phyloP scores from a whole-genome alignment of 2,329 filamentous ascomycete species.

The Achaetomium macrosporum region DNA sequence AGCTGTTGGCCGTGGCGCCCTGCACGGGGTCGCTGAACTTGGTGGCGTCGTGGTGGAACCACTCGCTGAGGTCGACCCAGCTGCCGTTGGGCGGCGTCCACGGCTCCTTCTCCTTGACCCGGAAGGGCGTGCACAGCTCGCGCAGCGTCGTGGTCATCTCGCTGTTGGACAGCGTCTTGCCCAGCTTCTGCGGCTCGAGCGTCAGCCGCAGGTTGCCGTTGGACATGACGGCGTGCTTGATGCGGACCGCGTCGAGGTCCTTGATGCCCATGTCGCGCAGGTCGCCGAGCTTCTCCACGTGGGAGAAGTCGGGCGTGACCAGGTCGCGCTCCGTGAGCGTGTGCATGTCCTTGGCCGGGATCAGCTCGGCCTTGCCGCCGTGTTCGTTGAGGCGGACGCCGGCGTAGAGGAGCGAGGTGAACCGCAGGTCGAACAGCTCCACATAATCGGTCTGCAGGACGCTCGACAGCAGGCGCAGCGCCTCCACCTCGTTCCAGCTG shows the following conservation, averaged over 20 bases:
- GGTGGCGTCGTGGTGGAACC: slow-evolving; percentile 24
- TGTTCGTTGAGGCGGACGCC: slow-evolving; percentile 37
- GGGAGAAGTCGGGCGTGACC: slow-evolving; percentile 38
- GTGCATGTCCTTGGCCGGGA: slow-evolving; percentile 35
- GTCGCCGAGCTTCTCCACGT: slow-evolving; percentile 33
- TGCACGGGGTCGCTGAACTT: slow-evolving; percentile 40
- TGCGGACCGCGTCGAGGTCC: slow-evolving; percentile 31
- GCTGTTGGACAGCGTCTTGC: slow-evolving; percentile 34
- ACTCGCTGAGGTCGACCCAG: slow-evolving; percentile 33
- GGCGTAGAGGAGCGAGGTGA: slow-evolving; percentile 38
- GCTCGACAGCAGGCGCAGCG: slow-evolving; percentile 34
- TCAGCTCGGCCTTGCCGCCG: slow-evolving; percentile 33
- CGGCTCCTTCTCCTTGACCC: slow-evolving; percentile 26
- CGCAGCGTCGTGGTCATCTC: slow-evolving; percentile 37
- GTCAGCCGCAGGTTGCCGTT: slow-evolving; percentile 41
- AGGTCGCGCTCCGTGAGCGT: slow-evolving; percentile 39
- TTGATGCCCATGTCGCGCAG: slow-evolving; percentile 37
- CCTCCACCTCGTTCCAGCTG: slow-evolving; percentile 31
- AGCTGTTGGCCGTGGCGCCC: slow-evolving; percentile 37
- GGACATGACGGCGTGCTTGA: slow-evolving; percentile 38
- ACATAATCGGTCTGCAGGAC: slow-evolving; percentile 43
- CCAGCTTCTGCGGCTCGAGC: slow-evolving; percentile 32
- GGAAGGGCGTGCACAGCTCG: slow-evolving; percentile 36
- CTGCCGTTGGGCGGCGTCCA: slow-evolving; percentile 37
- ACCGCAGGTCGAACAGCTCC: slow-evolving; percentile 42